These are phyloP conservation scores for Pelargonium myrrhifolium DNA, from an alignment of 441 rosid genomes.

Conservation along the genomic window DNA sequence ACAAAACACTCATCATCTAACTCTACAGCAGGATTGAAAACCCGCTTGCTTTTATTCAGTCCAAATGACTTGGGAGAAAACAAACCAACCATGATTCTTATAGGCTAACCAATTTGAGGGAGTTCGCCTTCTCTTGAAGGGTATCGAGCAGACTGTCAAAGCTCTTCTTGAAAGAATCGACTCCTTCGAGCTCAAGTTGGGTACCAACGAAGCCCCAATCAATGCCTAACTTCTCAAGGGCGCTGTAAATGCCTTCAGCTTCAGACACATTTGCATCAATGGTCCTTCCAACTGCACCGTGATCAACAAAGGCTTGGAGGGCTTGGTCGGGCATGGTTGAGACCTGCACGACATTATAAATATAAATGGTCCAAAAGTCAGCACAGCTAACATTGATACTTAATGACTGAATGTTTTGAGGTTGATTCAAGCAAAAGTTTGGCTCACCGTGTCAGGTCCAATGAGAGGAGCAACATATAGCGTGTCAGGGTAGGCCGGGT, in stretches of 20 bases:
- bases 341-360: conserved; percentile 41
- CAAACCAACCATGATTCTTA: conserved; percentile 24
- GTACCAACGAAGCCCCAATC: conserved; percentile 77
- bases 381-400: background rate
- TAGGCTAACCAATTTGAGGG: conserved; percentile 64
- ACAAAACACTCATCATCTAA: conserved; percentile 17
- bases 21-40: conserved; percentile 20
- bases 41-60: conserved; percentile 31
- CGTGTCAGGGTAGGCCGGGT: conserved; percentile 84
- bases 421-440: background rate
- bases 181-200: conserved; percentile 89
- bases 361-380: background rate
- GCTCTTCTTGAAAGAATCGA: conserved; percentile 85
- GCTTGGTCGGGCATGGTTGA: conserved; percentile 99
- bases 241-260: conserved; percentile 87
- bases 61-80: conserved; percentile 6
- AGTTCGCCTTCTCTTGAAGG: conserved; percentile 89
- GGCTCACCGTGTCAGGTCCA: conserved; percentile 91
- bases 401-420: background rate
- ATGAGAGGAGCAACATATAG: conserved; percentile 81
- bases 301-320: conserved; percentile 78
- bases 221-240: conserved; percentile 93
- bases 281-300: conserved; percentile 76
- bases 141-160: conserved; percentile 88
- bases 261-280: conserved; percentile 80